Base-by-base conservation (phyloP, 768 basidiomycete genomes). In the Lenzites betulinus region DNA sequence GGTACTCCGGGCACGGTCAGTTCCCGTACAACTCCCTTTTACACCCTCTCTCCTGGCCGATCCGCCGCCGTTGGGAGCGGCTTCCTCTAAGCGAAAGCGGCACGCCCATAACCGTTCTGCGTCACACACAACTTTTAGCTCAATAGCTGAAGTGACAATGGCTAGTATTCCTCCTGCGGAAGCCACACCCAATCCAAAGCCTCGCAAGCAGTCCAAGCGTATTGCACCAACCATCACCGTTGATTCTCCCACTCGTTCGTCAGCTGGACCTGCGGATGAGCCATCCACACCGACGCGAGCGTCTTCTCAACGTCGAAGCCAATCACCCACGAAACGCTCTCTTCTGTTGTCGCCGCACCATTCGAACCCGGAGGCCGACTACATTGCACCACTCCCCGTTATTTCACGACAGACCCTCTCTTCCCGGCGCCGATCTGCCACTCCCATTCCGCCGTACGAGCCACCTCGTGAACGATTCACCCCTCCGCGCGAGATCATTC, bases 401-500 rank as follows among this genome's bases (percentile, higher is more conserved):
- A 60, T 63, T 15, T 62, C 66, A n/a, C 70, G 69, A 43, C 63
- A 69, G 43, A 59, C 62, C 60, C 11, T 59, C 43, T 42, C 69
- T 60, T 66, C 49, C 54, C 66, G 71, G 57, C 62, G 81, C 18
- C 75, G 81, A 20, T 84, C 81, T 51, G 74, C 75, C 1, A 87
- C 86, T 2, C 87, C 87, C 0, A 52, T 73, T 0, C 82, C 83
- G 0, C 76, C 77, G 0, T 90, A 90, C 67, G 86, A 88, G 63
- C 87, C 87, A 0, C 88, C 88, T 0, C 58, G 68, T 0, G 88
- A 87, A 57, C 79, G 84, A n/a, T 89, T 89, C 66, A 88, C 87
- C 0, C 88, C 90, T 1, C 90, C 89, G 0, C 79, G 83, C 49
- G 83, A 87, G 64, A 80, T 90, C 46, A 70, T 81, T 50, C 70